Evolutionary conservation across 2,329 filamentous ascomycete genomes (phyloP), one percentile per base, ranked within the genome.

Genomic region (Botrytis deweyae): DNA sequence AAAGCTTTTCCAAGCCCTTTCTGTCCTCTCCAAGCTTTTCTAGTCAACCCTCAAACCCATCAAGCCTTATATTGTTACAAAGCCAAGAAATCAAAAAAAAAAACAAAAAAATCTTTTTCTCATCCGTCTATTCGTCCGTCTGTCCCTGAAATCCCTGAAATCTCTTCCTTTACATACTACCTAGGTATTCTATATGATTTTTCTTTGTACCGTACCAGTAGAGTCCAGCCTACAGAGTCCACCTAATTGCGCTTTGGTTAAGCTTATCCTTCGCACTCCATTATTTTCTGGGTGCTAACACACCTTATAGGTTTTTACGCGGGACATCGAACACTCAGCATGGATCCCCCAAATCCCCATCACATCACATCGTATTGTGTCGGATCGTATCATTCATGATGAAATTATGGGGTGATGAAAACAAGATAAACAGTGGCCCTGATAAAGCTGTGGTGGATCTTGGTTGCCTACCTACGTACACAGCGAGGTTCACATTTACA

Each of bases 1-100:
- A 63, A 63, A 63, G 59, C 59, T 62, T 62, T 62, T 62, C 59
- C 59, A 62, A 62, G 59, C 59, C 59, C 59, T 16, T 62, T 38
- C 33, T 4, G 12, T 25, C 25, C 33, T 25, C 59, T 38, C 29
- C 59, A 62, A 62, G 61, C 61, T 42, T 63, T 63, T 40, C 36
- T 38, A n/a, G 40, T n/a, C 38, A 40, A 9, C 25, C 25, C 25
- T 5, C 62, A 29, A 64, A 29, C 12, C 5, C 62, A n/a, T 42
- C 38, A 44, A 44, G 38, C 38, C 38, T 62, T 58, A 8, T 29
- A 33, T 29, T 6, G 8, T 58, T 9, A 29, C n/a, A 16, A 18
- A 62, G 59, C 59, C 59, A 62, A 62, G 59, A 40, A 44, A 25
- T 14, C 61, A 22, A 1, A 38, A 3, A 62, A 38, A 18, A 29